Evolutionary conservation across 176 grass and related monocot species (phyloP), one percentile per base, ranked within the genome.

Genomic region (Otatea glauca): DNA sequence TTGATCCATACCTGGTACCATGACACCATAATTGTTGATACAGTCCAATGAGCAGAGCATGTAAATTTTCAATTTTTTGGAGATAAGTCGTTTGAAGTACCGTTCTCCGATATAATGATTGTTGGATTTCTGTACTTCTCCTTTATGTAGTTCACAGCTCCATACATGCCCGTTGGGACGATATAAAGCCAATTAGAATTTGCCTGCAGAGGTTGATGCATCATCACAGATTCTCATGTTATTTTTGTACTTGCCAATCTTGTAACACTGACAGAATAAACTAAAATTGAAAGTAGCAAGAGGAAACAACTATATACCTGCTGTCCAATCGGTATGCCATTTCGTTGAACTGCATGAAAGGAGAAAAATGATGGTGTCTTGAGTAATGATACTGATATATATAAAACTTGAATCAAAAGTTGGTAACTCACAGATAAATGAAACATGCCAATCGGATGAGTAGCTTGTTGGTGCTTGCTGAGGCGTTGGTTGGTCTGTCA

Each of bases 161-260:
- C 94, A 49, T 98, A 95, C 71, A 98, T 93, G 73, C 95, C 92
- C 21, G 88, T 70, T 16, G 92, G 95, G 64, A 98, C 92, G 17
- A 95, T 98, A 85, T 98, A 98, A 65, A 98, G 88, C 95, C 95
- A 98, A 23, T 72, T 27, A 13, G 95, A 98, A 45, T 95, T 62
- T 35, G 95, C 92, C 89, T 98, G 64, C 53, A 88, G 23, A 65
- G 16, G 44, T 49, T 6, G 13, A 50, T 51, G 66, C 14, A 77
- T 41, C 2, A 7, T 27, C 13, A 81, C 7, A 35, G 29, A 50
- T 41, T 78, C 4, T 65, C 16, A 0, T 83, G 38, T 50, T 65
- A 72, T 16, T n/a, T 54, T 48, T 54, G 42, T 7, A 72, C 20
- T 37, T 65, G 25, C 1, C 34, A 47, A 51, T 68, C 41, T 86